Percentiles rank a stretch among this genome's conserved stretches.
phyloP scores from a whole-genome alignment of 2,329 filamentous ascomycete genomes.

The Trematosphaeria pertusa region DNA sequence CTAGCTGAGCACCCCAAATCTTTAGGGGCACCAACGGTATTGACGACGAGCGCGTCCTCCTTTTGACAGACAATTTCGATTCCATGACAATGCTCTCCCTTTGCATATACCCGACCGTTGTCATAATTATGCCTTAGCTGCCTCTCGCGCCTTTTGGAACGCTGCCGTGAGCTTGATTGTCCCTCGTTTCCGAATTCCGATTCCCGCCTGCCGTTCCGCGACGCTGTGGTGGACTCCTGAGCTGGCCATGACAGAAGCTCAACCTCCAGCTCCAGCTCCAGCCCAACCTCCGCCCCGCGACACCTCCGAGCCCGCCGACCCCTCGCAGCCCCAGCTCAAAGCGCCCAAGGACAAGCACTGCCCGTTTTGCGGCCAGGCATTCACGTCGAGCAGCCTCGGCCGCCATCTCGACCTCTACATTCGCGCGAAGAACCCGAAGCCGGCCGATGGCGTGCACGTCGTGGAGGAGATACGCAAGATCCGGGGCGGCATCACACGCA shows the following conservation, averaged over 20 bases:
- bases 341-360: constrained; percentile 85
- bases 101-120: constrained; percentile 21
- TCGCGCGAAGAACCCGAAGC: constrained; percentile 89
- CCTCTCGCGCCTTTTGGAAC: constrained; percentile 5
- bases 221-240: not conserved
- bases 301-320: constrained; percentile 32
- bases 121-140: constrained; percentile 39
- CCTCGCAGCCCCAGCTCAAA: constrained; percentile 41
- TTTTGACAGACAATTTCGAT: constrained; percentile 26
- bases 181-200: constrained; percentile 11
- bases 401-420: constrained; percentile 95
- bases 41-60: constrained; percentile 33
- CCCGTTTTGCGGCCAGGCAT: constrained; percentile 85
- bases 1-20: constrained; percentile 21
- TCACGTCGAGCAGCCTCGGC: constrained; percentile 92
- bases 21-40: constrained; percentile 21
- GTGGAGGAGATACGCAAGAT: constrained; percentile 87
- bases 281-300: constrained; percentile 10
- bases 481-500: constrained; percentile 82
- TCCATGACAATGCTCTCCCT: constrained; percentile 13
- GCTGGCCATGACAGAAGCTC: constrained; percentile 7
- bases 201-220: not conserved
- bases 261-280: constrained; percentile 3
- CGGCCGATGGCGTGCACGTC: constrained; percentile 84
- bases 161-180: constrained; percentile 7